phyloP scores from a whole-genome alignment of 768 basidiomycete genomes.

The Tricholoma flavovirens region DNA sequence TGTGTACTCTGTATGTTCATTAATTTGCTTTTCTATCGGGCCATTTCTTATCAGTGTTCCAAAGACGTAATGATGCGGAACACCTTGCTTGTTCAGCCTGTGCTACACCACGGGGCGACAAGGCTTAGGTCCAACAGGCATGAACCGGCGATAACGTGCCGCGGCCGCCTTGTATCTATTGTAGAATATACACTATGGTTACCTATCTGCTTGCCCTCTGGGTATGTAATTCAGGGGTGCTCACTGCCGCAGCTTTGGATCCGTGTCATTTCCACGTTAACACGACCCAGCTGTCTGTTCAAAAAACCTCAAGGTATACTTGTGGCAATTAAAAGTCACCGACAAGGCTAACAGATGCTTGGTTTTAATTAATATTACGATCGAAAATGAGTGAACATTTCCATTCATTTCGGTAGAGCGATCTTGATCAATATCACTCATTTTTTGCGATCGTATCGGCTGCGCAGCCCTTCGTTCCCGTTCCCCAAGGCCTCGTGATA shows the following conservation, averaged over 20 bases:
- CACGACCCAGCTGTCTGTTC: background rate
- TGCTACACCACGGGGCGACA: slow-evolving; percentile 41
- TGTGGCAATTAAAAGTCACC: background rate
- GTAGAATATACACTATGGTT: background rate
- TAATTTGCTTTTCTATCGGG: background rate
- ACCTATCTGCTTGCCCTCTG: background rate
- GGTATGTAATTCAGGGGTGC: background rate
- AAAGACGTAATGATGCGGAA: slow-evolving; percentile 43
- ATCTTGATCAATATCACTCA: background rate
- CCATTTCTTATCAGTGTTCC: slow-evolving; percentile 5
- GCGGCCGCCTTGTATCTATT: background rate
- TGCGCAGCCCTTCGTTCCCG: no score
- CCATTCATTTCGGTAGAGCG: background rate
- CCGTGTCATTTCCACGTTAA: background rate
- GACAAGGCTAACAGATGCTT: no score
- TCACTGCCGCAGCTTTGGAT: background rate
- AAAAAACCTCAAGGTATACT: background rate
- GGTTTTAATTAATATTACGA: no score
- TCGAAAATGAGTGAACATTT: no score
- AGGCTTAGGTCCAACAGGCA: slow-evolving; percentile 4
- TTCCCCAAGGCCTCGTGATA: no score
- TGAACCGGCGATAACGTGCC: background rate
- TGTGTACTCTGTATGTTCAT: slow-evolving; percentile 59
- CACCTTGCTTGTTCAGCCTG: slow-evolving; percentile 64
- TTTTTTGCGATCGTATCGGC: no score